Conservation (phyloP, 257 asterid genomes). For the Primulina huaijiensis region DNA sequence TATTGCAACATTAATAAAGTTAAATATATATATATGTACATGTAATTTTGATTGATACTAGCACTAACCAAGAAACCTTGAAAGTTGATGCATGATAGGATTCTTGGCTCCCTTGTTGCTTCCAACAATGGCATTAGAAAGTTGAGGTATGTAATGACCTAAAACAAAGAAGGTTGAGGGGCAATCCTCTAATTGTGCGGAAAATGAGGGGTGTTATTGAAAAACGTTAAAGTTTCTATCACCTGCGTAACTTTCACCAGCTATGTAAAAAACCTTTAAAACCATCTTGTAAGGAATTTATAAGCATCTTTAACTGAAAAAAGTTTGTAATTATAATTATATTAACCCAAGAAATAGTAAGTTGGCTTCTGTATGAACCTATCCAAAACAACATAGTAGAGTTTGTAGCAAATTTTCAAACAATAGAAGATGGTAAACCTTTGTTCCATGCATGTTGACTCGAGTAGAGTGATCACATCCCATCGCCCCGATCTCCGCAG, state of each 20-base stretch:
- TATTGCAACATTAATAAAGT: background rate
- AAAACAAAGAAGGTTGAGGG: background rate
- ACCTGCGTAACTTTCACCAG: too few species aligned
- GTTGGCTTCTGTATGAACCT: constrained; percentile 51
- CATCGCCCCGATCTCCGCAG: constrained; percentile 27
- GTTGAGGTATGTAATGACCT: constrained; percentile 66
- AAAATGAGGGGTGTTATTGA: too few species aligned
- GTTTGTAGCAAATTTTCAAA: background rate
- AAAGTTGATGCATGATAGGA: constrained; percentile 51
- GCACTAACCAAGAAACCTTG: constrained; percentile 55
- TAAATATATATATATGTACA: too few species aligned
- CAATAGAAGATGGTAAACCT: constrained; percentile 27
- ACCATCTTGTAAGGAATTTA: too few species aligned
- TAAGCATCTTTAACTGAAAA: too few species aligned
- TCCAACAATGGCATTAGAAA: constrained; percentile 45
- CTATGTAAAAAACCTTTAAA: too few species aligned
- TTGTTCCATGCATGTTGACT: constrained; percentile 54
- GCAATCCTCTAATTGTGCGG: too few species aligned
- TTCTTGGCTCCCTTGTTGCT: constrained; percentile 36
- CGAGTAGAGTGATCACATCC: constrained; percentile 34
- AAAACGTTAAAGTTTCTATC: too few species aligned
- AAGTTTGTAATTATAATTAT: too few species aligned
- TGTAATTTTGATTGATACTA: background rate
- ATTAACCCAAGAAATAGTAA: constrained; percentile 36
- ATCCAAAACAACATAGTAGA: too few species aligned